Conservation (phyloP, 2,329 filamentous ascomycete genomes). For the Sporothrix variecibatus region DNA sequence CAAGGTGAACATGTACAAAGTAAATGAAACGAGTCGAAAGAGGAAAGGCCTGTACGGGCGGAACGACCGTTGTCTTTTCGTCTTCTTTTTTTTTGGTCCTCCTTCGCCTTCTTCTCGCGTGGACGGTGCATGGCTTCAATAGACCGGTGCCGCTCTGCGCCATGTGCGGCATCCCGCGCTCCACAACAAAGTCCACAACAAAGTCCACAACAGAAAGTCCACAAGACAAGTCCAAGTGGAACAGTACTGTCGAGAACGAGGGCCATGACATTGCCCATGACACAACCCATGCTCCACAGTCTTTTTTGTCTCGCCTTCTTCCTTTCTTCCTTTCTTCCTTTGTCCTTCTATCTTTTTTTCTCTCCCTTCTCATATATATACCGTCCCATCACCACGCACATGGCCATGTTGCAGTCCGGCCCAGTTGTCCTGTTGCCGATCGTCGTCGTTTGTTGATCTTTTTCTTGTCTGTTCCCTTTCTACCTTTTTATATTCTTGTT, state of each 20-base stretch:
- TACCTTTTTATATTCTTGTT: not conserved
- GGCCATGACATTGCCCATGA: not conserved
- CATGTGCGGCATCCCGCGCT: conserved; percentile 20
- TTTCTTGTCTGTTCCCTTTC: not conserved
- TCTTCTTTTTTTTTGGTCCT: too few relatives aligned
- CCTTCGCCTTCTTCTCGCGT: not conserved
- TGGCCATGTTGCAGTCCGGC: not conserved
- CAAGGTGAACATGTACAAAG: not conserved
- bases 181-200: not conserved
- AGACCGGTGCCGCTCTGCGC: not conserved
- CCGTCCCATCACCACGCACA: conserved; percentile 13
- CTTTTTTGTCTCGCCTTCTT: not conserved
- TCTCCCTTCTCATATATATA: conserved; percentile 6
- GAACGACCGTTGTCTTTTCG: not conserved
- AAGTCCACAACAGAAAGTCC: not conserved
- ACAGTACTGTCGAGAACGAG: not conserved
- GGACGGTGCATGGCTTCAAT: not conserved
- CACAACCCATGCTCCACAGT: not conserved
- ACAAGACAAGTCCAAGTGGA: not conserved
- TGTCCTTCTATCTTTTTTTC: not conserved
- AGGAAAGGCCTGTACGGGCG: not conserved
- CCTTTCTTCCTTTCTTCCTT: not conserved
- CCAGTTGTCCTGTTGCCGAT: not conserved
- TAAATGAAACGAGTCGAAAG: not conserved
- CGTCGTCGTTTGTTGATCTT: not conserved